Conservation (phyloP, 2,329 filamentous ascomycete genomes). For the Colletotrichum ledebouriae region DNA sequence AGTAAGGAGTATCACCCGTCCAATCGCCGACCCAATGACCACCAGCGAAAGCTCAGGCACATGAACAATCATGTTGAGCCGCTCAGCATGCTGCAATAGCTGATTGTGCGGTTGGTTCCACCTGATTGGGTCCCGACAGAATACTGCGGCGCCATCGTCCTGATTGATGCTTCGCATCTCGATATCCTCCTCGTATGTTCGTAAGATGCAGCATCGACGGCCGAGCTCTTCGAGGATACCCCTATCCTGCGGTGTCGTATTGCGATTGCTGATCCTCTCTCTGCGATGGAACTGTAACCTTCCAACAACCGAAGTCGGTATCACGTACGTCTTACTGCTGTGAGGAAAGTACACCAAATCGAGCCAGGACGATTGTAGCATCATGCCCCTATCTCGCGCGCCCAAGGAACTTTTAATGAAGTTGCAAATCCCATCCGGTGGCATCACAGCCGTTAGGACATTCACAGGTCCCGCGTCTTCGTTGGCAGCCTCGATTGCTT, state of each 20-base stretch:
- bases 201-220: slow-evolving; percentile 55
- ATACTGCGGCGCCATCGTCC: slow-evolving; percentile 46
- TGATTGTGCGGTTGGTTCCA: slow-evolving; percentile 45
- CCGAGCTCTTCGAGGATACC: slow-evolving; percentile 33
- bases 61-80: slow-evolving; percentile 71
- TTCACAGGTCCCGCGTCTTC: neutral
- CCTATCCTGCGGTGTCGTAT: slow-evolving; percentile 25
- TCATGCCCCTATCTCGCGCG: neutral
- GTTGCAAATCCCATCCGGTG: slow-evolving; percentile 17
- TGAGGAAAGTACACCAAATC: slow-evolving; percentile 56
- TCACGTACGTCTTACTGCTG: slow-evolving; percentile 44
- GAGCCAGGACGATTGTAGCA: slow-evolving; percentile 34
- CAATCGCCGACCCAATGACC: slow-evolving; percentile 75
- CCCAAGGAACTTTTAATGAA: neutral
- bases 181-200: slow-evolving; percentile 63
- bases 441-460: slow-evolving; percentile 13
- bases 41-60: slow-evolving; percentile 80
- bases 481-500: slow-evolving; percentile 10
- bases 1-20: slow-evolving; percentile 75
- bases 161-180: slow-evolving; percentile 56
- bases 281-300: slow-evolving; percentile 35
- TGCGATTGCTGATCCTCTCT: slow-evolving; percentile 17
- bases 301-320: slow-evolving; percentile 16
- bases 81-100: slow-evolving; percentile 45
- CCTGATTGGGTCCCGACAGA: slow-evolving; percentile 48